phyloP scores from a whole-genome alignment of 2,329 filamentous ascomycete species.

The Neurospora sp. region DNA sequence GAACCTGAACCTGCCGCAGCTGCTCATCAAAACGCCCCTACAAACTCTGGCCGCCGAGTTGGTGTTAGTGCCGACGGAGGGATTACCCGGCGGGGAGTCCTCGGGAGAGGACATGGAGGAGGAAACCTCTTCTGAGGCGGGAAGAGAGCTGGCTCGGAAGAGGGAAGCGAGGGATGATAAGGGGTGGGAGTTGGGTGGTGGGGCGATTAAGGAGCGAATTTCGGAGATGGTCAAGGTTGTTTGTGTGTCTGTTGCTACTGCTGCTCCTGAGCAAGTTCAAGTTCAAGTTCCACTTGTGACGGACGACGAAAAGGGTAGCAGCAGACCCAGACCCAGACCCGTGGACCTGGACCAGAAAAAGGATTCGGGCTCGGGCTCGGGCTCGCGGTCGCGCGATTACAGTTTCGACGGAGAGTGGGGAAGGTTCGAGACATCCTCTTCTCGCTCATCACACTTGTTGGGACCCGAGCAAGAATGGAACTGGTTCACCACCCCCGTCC shows the following conservation, averaged over 20 bases:
- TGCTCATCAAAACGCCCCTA: constrained; percentile 14
- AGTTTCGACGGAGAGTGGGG: constrained; percentile 36
- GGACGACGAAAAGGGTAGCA: neutral
- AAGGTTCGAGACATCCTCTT: constrained; percentile 22
- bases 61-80: neutral
- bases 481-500: neutral
- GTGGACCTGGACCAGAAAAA: too few species aligned
- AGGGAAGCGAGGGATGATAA: neutral
- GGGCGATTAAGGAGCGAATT: constrained; percentile 19
- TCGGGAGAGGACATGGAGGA: neutral
- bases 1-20: constrained; percentile 11
- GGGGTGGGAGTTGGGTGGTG: constrained; percentile 28
- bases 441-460: neutral
- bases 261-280: neutral
- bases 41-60: constrained; percentile 28
- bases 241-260: neutral
- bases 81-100: neutral
- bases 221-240: constrained; percentile 23
- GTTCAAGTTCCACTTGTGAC: too few species aligned
- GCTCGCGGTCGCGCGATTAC: constrained; percentile 16
- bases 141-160: neutral
- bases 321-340: too few species aligned
- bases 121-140: neutral
- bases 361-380: neutral
- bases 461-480: neutral